Evolutionary conservation across 208 protist species (phyloP).

Genomic region (Trypanosoma cruzi): DNA sequence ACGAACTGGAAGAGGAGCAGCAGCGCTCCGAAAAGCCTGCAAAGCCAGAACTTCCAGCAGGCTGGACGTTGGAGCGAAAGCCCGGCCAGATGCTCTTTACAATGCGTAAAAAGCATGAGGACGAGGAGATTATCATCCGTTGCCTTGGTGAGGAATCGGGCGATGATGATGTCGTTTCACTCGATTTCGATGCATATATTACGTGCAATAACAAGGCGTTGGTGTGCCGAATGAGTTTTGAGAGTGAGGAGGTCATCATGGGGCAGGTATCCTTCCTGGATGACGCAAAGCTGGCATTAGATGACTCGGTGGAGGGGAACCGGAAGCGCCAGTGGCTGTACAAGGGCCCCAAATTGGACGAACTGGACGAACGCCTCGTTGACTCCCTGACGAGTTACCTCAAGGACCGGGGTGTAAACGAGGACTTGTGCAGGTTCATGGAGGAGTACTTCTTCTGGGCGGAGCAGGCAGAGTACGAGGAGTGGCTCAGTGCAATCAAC

Average conservation of each 20-base stretch:
- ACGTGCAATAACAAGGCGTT: conserved; percentile 59
- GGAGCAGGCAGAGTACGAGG: conserved; percentile 93
- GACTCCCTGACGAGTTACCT: conserved; percentile 81
- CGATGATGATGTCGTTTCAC: conserved; percentile 41
- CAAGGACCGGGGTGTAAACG: conserved; percentile 80
- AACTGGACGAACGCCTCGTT: conserved; percentile 79
- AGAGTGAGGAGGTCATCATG: conserved; percentile 86
- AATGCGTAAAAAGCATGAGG: conserved; percentile 71
- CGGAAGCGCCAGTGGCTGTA: conserved; percentile 62
- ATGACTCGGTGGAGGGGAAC: conserved; percentile 56
- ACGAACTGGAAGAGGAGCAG: conserved; percentile 87
- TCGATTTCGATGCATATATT: conserved; percentile 70
- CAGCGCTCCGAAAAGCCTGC: conserved; percentile 68
- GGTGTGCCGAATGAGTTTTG: conserved; percentile 66
- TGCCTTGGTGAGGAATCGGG: conserved; percentile 57
- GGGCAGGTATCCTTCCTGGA: conserved; percentile 73
- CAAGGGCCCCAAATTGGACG: conserved; percentile 69
- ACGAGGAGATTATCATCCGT: conserved; percentile 76
- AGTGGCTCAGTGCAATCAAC: conserved; percentile 78
- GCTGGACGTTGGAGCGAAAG: conserved; percentile 72
- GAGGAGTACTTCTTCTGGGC: conserved; percentile 82
- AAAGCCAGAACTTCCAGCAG: conserved; percentile 67
- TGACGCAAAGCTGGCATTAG: conserved; percentile 56
- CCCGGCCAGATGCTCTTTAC: conserved; percentile 70
- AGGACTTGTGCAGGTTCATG: conserved; percentile 82